Evolutionary conservation across 371 early-diverging fungal genomes (phyloP).

Genomic region (Apophysomyces ossiformis): DNA sequence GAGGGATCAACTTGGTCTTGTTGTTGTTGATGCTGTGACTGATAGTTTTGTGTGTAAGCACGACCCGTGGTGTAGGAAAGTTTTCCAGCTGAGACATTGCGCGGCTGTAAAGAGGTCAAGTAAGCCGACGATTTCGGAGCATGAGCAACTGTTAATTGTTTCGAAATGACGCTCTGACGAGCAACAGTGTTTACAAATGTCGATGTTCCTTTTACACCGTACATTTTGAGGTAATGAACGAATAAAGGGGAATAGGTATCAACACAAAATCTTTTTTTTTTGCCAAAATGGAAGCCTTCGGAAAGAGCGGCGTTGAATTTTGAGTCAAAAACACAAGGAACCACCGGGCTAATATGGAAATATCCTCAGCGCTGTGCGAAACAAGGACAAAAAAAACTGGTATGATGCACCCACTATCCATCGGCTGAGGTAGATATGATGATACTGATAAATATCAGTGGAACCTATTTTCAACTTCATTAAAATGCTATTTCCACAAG

Average conservation of each 20-base stretch:
- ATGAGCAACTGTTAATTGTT: conserved; percentile 39
- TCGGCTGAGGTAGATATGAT: no score
- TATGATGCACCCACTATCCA: no score
- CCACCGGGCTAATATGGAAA: no score
- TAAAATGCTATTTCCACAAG: no score
- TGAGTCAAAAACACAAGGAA: neutral
- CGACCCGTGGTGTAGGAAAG: conserved; percentile 49
- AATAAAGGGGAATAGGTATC: conserved; percentile 11
- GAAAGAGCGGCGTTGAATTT: neutral
- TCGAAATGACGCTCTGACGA: conserved; percentile 49
- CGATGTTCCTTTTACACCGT: conserved; percentile 53
- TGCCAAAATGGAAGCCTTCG: conserved; percentile 6
- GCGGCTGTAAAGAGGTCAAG: conserved; percentile 40
- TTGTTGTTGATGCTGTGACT: conserved; percentile 21
- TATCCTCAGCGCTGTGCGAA: no score
- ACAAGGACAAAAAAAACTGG: no score
- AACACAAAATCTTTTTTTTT: neutral
- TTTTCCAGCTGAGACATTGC: conserved; percentile 49
- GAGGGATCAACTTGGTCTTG: conserved; percentile 15
- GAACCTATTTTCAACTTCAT: no score
- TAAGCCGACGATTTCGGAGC: conserved; percentile 45
- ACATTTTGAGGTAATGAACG: conserved; percentile 28
- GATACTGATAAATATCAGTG: no score
- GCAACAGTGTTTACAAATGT: conserved; percentile 45
- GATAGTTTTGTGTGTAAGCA: conserved; percentile 33